phyloP scores from a whole-genome alignment of 805 yeast species.

The Kregervanrija fluxuum region DNA sequence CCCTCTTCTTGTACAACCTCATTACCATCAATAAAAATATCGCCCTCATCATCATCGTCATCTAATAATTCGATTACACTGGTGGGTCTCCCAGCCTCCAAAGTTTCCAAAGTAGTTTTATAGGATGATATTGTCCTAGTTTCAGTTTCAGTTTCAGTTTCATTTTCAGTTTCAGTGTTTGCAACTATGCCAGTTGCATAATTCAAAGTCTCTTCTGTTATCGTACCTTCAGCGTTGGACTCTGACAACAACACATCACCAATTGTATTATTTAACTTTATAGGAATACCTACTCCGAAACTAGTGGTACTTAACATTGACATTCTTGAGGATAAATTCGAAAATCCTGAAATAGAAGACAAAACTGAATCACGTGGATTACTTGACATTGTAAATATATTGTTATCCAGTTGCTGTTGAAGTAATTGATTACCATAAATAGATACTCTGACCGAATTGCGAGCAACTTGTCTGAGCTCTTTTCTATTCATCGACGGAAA shows the following conservation, averaged over 20 bases:
- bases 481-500: conserved; percentile 77
- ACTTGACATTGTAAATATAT: conserved; percentile 1
- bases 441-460: conserved; percentile 79
- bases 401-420: conserved; percentile 10
- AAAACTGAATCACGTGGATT: conserved; percentile 19
- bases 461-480: conserved; percentile 69
- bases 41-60: conserved; percentile 21
- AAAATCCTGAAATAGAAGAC: conserved; percentile 7
- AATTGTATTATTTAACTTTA: conserved; percentile 38
- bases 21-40: conserved; percentile 23
- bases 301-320: conserved; percentile 24
- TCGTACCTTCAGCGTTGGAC: conserved; percentile 42
- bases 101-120: neutral
- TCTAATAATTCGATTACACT: conserved; percentile 42
- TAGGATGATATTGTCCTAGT: neutral
- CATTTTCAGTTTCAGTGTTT: neutral
- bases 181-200: neutral
- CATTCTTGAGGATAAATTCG: conserved; percentile 10
- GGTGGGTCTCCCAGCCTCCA: conserved; percentile 17
- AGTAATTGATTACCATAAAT: conserved; percentile 29
- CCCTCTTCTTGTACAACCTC: conserved; percentile 17
- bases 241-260: conserved; percentile 58
- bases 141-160: neutral
- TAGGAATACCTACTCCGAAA: conserved; percentile 23
- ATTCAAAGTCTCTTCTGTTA: conserved; percentile 3